Evolutionary conservation across 192 early-diverging fungal genomes (phyloP).

Genomic region (Entrophospora sp.): DNA sequence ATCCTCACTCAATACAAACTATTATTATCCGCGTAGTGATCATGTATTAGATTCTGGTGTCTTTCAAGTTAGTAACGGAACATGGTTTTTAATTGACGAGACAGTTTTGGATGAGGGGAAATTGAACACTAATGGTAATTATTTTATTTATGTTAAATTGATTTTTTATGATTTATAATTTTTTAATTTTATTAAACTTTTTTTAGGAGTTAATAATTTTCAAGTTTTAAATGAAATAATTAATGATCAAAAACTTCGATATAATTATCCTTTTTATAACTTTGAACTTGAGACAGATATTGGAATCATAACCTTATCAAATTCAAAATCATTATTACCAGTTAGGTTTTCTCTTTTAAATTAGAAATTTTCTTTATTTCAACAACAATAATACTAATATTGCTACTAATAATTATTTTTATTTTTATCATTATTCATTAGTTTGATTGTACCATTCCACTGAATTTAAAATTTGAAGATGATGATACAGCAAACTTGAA

Average conservation of each 20-base stretch:
- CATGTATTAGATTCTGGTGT: conserved; percentile 52
- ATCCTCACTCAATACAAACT: conserved; percentile 45
- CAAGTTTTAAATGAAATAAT: conserved; percentile 55
- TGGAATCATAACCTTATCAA: conserved; percentile 53
- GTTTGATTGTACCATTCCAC: conserved; percentile 48
- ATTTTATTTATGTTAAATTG: neutral
- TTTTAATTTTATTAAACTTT: neutral
- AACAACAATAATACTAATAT: no score
- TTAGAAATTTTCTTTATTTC: neutral
- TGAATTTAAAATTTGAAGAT: conserved; percentile 29
- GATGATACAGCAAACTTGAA: conserved; percentile 16
- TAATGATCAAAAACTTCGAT: conserved; percentile 51
- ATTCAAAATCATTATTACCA: conserved; percentile 61
- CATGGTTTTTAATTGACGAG: conserved; percentile 60
- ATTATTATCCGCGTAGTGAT: conserved; percentile 50
- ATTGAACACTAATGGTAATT: conserved; percentile 48
- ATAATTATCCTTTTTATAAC: conserved; percentile 61
- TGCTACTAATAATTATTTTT: no score
- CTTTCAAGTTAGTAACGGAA: conserved; percentile 53
- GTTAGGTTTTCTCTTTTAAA: conserved; percentile 31
- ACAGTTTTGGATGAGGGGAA: conserved; percentile 62
- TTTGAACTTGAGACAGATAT: conserved; percentile 63
- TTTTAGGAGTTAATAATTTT: conserved; percentile 55
- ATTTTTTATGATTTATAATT: neutral
- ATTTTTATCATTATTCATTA: conserved; percentile 9